These are phyloP conservation scores for Leccinum barrowsii DNA, from an alignment of 768 basidiomycete genomes.

Conservation along the genomic window DNA sequence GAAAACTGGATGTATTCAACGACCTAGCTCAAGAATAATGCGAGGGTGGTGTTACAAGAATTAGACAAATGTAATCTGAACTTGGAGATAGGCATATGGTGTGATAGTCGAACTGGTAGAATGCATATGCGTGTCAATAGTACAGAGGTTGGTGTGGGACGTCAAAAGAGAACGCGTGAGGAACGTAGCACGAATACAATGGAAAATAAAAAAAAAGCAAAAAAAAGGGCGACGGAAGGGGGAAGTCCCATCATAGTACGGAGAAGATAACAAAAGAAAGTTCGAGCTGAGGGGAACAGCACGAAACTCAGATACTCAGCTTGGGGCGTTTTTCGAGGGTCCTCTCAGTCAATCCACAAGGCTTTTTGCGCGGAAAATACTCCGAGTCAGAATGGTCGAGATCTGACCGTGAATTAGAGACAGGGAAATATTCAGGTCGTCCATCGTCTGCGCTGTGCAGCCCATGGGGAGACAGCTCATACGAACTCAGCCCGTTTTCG, in stretches of 20 bases:
- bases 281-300: slow-evolving; percentile 3
- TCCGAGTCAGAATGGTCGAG: slow-evolving; percentile 29
- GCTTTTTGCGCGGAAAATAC: slow-evolving; percentile 22
- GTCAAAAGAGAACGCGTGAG: slow-evolving; percentile 16
- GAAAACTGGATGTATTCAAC: slow-evolving; percentile 16
- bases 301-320: slow-evolving; percentile 25
- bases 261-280: slow-evolving; percentile 3
- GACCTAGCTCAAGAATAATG: slow-evolving; percentile 13
- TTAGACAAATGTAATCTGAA: slow-evolving; percentile 25
- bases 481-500: slow-evolving; percentile 24
- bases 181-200: slow-evolving; percentile 9
- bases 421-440: slow-evolving; percentile 33
- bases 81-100: slow-evolving; percentile 22
- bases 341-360: slow-evolving; percentile 16
- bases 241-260: neutral
- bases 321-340: slow-evolving; percentile 26
- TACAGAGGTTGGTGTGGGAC: slow-evolving; percentile 22
- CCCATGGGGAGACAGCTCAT: slow-evolving; percentile 25
- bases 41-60: slow-evolving; percentile 27
- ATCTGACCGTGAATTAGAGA: slow-evolving; percentile 36
- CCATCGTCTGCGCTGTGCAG: slow-evolving; percentile 20
- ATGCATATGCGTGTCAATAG: slow-evolving; percentile 23
- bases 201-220: neutral
- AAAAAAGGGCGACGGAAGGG: neutral
- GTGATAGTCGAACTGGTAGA: slow-evolving; percentile 13